A percentile compares a stretch with the other conserved stretches of the same genome.
Evolutionary conservation across 495 filamentous ascomycete genomes (phyloP).

Genomic region (Neurospora sp.): DNA sequence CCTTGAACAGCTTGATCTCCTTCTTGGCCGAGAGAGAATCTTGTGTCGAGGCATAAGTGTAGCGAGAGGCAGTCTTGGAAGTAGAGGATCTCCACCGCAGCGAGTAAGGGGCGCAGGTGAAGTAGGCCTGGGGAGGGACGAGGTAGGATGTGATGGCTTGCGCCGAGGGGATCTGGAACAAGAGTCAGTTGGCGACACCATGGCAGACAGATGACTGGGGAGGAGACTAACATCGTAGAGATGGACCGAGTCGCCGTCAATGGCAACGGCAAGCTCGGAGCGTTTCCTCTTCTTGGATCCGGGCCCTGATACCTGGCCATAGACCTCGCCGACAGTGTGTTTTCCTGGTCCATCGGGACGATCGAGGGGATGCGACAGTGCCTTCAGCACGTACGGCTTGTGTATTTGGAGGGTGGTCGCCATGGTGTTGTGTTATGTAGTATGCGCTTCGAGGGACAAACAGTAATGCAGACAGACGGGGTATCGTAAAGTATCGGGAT

Average conservation of each 20-base stretch:
- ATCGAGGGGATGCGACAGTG: conserved; percentile 56
- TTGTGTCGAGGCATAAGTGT: conserved; percentile 55
- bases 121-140: conserved; percentile 66
- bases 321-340: conserved; percentile 59
- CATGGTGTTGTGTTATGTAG: conserved; percentile 23
- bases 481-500: neutral
- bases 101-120: conserved; percentile 70
- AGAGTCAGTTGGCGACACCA: conserved; percentile 10
- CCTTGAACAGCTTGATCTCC: conserved; percentile 45
- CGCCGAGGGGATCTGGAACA: conserved; percentile 59
- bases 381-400: conserved; percentile 51
- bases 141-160: conserved; percentile 76
- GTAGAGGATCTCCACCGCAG: conserved; percentile 49
- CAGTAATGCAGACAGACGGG: neutral
- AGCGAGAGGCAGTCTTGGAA: conserved; percentile 47
- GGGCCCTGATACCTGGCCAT: conserved; percentile 43
- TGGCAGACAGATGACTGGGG: neutral
- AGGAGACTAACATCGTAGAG: conserved; percentile 70
- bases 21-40: conserved; percentile 20
- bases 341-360: conserved; percentile 39
- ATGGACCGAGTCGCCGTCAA: conserved; percentile 86
- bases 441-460: neutral
- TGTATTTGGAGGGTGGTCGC: conserved; percentile 44
- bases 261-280: conserved; percentile 67
- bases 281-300: conserved; percentile 77